A percentile compares a stretch with the other conserved stretches of the same genome.
Conservation (phyloP, 768 basidiomycete species). For the Pleurotus ostreatus region DNA sequence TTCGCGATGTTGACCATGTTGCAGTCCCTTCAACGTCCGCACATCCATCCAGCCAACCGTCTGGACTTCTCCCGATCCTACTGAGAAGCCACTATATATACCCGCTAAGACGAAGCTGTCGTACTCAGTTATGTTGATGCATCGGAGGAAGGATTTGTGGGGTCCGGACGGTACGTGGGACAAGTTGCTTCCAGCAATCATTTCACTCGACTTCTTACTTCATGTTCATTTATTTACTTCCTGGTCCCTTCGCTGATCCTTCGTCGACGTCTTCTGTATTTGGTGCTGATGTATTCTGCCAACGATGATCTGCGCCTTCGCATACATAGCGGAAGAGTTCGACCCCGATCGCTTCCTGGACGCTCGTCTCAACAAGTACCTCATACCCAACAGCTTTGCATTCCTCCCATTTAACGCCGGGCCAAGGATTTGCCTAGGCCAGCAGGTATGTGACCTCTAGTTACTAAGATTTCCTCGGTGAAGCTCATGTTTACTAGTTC, state of each 20-base stretch:
- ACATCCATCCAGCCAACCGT: conserved; percentile 24
- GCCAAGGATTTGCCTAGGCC: conserved; percentile 40
- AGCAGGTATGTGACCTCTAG: conserved; percentile 26
- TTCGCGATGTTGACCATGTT: background rate
- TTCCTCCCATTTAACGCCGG: conserved; percentile 42
- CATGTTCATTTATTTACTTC: background rate
- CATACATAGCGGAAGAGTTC: conserved; percentile 37
- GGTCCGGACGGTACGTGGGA: conserved; percentile 35
- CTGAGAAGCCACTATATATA: conserved; percentile 30
- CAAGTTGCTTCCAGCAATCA: too few relatives aligned
- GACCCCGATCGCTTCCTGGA: conserved; percentile 53
- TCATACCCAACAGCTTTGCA: conserved; percentile 44
- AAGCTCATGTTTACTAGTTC: conserved; percentile 25
- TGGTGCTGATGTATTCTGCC: background rate
- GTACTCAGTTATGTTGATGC: conserved; percentile 30
- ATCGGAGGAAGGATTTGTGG: conserved; percentile 42
- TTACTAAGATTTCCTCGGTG: background rate
- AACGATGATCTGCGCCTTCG: too few relatives aligned
- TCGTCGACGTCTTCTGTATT: background rate
- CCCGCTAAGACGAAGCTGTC: conserved; percentile 24
- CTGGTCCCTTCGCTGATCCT: background rate
- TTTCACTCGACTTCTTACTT: too few relatives aligned
- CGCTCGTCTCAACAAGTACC: conserved; percentile 42
- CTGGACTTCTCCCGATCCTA: conserved; percentile 23
- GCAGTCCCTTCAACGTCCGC: conserved; percentile 33